phyloP scores from a whole-genome alignment of 1,284 basidiomycete genomes.

The Pholiota adiposa region DNA sequence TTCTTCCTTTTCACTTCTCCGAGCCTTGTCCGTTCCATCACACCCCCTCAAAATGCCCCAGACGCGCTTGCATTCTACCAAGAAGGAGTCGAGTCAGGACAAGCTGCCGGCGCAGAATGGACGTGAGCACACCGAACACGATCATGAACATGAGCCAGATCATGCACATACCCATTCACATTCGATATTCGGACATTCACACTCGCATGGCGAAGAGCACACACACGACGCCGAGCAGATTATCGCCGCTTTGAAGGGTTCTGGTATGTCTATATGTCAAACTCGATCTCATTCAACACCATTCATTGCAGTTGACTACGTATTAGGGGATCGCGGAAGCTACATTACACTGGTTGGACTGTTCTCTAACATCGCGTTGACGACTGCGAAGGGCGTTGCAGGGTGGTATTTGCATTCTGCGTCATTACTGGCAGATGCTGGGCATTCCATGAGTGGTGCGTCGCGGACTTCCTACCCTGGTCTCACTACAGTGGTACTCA shows the following conservation, averaged over 20 bases:
- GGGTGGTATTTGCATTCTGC: constrained; percentile 91
- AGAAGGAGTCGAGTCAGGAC: constrained; percentile 10
- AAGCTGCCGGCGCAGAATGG: constrained; percentile 15
- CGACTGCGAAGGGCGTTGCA: constrained; percentile 82
- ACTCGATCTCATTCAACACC: neutral
- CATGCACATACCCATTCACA: constrained; percentile 43
- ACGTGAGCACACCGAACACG: constrained; percentile 21
- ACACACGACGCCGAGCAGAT: constrained; percentile 74
- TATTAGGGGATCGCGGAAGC: constrained; percentile 80
- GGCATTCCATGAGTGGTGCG: constrained; percentile 89
- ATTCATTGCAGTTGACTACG: too few relatives aligned
- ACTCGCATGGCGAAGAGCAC: constrained; percentile 70
- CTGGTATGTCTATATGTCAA: constrained; percentile 47
- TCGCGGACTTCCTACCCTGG: constrained; percentile 24
- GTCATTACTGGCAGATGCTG: constrained; percentile 92
- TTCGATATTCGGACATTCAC: constrained; percentile 64
- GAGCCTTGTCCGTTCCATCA: neutral
- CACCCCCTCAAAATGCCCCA: constrained; percentile 34
- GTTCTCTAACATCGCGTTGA: constrained; percentile 84
- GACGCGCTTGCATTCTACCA: constrained; percentile 35
- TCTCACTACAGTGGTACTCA: constrained; percentile 3
- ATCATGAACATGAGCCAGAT: constrained; percentile 29
- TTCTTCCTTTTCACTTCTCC: constrained; percentile 10
- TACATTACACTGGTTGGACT: constrained; percentile 87
- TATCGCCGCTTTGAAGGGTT: constrained; percentile 69